Percentiles rank a stretch among this genome's conserved stretches.
phyloP scores from a whole-genome alignment of 169 alveolate genomes.

The Eimeria mitis region DNA sequence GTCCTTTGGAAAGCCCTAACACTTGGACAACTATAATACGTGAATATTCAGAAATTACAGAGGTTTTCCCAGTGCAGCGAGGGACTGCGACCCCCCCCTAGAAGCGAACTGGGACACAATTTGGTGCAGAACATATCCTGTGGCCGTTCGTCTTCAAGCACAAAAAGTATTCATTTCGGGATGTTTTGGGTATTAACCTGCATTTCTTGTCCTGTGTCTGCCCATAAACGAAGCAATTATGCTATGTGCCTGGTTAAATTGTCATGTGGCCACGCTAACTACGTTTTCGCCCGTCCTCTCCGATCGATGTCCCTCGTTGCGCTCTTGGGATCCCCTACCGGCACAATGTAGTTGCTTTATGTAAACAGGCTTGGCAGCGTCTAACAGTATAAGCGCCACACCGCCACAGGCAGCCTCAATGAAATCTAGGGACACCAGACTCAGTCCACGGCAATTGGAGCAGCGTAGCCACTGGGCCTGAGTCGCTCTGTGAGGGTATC shows the following conservation, averaged over 20 bases:
- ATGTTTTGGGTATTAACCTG: neutral
- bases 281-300: neutral
- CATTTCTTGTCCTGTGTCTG: neutral
- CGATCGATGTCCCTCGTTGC: neutral
- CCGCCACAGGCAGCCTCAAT: neutral
- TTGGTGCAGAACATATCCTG: conserved; percentile 26
- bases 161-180: neutral
- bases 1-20: neutral
- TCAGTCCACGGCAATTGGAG: neutral
- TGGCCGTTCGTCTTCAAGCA: neutral
- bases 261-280: neutral
- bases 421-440: neutral
- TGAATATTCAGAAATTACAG: neutral
- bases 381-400: neutral
- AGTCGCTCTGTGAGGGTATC: neutral
- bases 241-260: neutral
- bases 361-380: conserved; percentile 6
- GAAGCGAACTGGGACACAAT: neutral
- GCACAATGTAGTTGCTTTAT: neutral
- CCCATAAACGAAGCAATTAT: neutral
- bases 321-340: neutral
- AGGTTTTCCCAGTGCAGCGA: neutral
- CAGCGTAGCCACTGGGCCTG: neutral
- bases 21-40: neutral
- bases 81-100: neutral